Base-by-base conservation (phyloP, 2,329 filamentous ascomycete genomes). In the Fusarium hostae region DNA sequence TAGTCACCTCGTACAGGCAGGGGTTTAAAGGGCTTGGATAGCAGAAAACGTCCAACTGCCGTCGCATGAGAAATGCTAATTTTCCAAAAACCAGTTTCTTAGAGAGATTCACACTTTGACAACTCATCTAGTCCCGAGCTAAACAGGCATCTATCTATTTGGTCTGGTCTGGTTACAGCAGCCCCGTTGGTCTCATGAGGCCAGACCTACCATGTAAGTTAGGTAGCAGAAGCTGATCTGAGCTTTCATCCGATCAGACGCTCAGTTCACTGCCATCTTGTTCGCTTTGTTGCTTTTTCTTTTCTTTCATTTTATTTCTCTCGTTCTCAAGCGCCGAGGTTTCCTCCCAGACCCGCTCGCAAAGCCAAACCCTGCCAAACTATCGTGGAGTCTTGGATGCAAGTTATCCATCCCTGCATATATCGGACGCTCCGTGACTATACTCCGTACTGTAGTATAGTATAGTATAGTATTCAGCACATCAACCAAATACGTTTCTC, bases 91-190 rank as follows among this genome's bases (percentile, higher is more conserved):
- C 45, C 58, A 55, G 67, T 67, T 70, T 62, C 60, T 63, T 22
- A 30, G 40, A 56, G 56, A 51, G 30, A 50, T 65, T 72, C 50
- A 59, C 47, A 64, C 39, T 56, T 51, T 72, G 70, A 72, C 70
- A 72, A 70, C 69, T 63, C 70, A 72, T 72, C 70, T 67, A 72
- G 69, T 51, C 30, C 51, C 61, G 40, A 52, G 59, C 62, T 71
- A 65, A 48, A 55, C 64, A 44, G 35, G 30, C 62, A 56, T 63
- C 48, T 55, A 30, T 22, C 24, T 20, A 6, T 20, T 11, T 26
- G 24, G 24, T 6, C 20, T 26, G 24, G 43, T 20, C 43, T 26
- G 11, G 41, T 43, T 43, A 24, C 41, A 24, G 22, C 24, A 43
- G 22, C 41, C 43, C 43, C 26, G 43, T 62, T 51, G 45, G 34